Evolutionary conservation across 1,284 basidiomycete genomes (phyloP).

Genomic region (Meira nashicola): DNA sequence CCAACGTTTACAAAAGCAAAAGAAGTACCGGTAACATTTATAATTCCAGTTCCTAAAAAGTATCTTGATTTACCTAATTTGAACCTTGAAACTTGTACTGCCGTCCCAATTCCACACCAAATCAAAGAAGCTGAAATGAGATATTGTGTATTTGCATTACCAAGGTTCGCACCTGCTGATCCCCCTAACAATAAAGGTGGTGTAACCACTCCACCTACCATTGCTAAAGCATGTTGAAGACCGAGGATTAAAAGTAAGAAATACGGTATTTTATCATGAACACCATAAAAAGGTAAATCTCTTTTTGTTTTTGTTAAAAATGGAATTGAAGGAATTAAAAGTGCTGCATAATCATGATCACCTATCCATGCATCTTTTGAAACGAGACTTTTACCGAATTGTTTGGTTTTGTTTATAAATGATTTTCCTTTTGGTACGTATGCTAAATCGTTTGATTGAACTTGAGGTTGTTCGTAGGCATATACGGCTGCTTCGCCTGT

Average conservation of each 20-base stretch:
- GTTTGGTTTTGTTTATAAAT: too few relatives aligned
- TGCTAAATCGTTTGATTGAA: too few relatives aligned
- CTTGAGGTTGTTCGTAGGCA: too few relatives aligned
- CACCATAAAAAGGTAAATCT: constrained; percentile 20
- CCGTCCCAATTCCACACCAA: constrained; percentile 22
- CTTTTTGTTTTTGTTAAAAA: constrained; percentile 11
- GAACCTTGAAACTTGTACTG: constrained; percentile 19
- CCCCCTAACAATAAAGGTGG: constrained; percentile 21
- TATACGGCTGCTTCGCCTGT: too few relatives aligned
- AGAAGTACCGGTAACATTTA: constrained; percentile 23
- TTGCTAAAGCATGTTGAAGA: constrained; percentile 17
- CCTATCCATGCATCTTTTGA: constrained; percentile 22
- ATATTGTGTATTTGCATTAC: constrained; percentile 17
- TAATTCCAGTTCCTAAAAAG: constrained; percentile 23
- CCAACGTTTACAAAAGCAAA: constrained; percentile 23
- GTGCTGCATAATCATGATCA: constrained; percentile 18
- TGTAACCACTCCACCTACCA: constrained; percentile 22
- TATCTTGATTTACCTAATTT: constrained; percentile 20
- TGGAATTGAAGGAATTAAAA: constrained; percentile 21
- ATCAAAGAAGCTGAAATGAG: constrained; percentile 24
- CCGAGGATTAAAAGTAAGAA: constrained; percentile 15
- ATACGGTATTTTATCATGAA: constrained; percentile 18
- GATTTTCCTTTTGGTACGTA: too few relatives aligned
- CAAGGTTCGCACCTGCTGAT: constrained; percentile 14
- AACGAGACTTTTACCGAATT: constrained; percentile 12